These are phyloP conservation scores for Scheffersomyces stipitis DNA, from an alignment of 805 yeast species.

Conservation along the genomic window DNA sequence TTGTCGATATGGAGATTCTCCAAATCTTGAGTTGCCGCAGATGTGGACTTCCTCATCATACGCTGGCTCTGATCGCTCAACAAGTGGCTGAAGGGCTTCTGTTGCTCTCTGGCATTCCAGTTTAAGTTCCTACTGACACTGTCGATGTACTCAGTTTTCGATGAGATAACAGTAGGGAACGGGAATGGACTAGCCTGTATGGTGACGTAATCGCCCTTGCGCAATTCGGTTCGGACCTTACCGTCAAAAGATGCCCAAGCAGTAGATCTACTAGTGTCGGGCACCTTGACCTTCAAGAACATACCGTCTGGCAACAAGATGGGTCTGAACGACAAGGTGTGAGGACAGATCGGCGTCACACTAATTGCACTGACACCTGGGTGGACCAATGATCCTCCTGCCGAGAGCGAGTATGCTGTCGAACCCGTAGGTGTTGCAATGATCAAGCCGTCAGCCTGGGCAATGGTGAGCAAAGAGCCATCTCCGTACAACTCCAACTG, in stretches of 20 bases:
- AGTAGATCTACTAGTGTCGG: slow-evolving; percentile 73
- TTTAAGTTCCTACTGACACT: slow-evolving; percentile 81
- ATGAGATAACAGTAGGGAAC: slow-evolving; percentile 85
- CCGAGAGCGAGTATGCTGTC: slow-evolving; percentile 91
- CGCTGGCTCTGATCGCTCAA: slow-evolving; percentile 55
- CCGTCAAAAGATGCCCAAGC: slow-evolving; percentile 99
- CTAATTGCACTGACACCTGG: slow-evolving; percentile 92
- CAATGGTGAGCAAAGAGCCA: slow-evolving; percentile 77
- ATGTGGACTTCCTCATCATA: slow-evolving; percentile 16
- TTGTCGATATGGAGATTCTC: slow-evolving; percentile 14
- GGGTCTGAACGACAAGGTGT: slow-evolving; percentile 90
- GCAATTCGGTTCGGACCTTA: slow-evolving; percentile 75
- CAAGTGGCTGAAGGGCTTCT: slow-evolving; percentile 71
- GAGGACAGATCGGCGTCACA: slow-evolving; percentile 96
- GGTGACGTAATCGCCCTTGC: slow-evolving; percentile 81
- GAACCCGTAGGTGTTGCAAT: slow-evolving; percentile 96
- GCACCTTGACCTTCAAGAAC: slow-evolving; percentile 79
- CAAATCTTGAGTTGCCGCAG: slow-evolving; percentile 4
- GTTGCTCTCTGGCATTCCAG: slow-evolving; percentile 92
- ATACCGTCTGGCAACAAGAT: slow-evolving; percentile 92
- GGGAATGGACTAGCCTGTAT: slow-evolving; percentile 86
- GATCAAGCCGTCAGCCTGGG: slow-evolving; percentile 92
- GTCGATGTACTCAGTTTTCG: slow-evolving; percentile 76
- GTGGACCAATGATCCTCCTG: slow-evolving; percentile 93
- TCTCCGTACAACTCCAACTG: slow-evolving; percentile 89